Evolutionary conservation across 75 land plant genomes (phyloP), one percentile per base, ranked within the genome.

Genomic region (Selaginella tamariscina): DNA sequence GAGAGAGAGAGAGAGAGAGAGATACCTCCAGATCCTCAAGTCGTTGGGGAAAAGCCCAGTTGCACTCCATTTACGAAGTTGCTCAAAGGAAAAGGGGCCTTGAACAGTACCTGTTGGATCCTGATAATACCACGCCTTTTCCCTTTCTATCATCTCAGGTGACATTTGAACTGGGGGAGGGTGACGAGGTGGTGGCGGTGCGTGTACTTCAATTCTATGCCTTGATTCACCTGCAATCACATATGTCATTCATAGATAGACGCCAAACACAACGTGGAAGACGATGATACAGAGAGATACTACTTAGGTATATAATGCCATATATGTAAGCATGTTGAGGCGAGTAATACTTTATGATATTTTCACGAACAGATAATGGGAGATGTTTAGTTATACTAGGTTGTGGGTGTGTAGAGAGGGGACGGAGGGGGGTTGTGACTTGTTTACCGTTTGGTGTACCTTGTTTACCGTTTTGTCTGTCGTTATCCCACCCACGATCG

Each of bases 21-120:
- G n/a, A n/a, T n/a, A 68, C 70, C 57, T 87, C 97, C 98, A 90
- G 9, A 94, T 83, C 65, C 68, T 78, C 32, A 90, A 68, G 67
- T 85, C 77, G 21, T 74, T 30, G 2, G 98, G 98, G 65, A 94
- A 94, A 55, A 78, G 78, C 2, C 92, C 91, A 29, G 80, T 83
- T 33, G 71, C 77, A 55, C 59, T 88, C 98, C 98, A 94, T 68
- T 90, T 94, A 9, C 89, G 70, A 60, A 94, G 73, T 75, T 94
- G 98, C 8, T 73, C 80, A 81, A 94, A 83, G 0, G 98, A 83
- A 74, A 94, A 94, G 29, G 98, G 98, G 30, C 98, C 98, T 74
- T 94, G 98, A 9, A 80, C 71, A 56, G 82, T 94, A 29, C 85
- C 88, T 32, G 85, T 73, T 30, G 98, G 98, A 64, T 94, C 98